Evolutionary conservation across 2,329 filamentous ascomycete genomes (phyloP), one percentile per base, ranked within the genome.

Genomic region (Cordyceps fumosorosea): DNA sequence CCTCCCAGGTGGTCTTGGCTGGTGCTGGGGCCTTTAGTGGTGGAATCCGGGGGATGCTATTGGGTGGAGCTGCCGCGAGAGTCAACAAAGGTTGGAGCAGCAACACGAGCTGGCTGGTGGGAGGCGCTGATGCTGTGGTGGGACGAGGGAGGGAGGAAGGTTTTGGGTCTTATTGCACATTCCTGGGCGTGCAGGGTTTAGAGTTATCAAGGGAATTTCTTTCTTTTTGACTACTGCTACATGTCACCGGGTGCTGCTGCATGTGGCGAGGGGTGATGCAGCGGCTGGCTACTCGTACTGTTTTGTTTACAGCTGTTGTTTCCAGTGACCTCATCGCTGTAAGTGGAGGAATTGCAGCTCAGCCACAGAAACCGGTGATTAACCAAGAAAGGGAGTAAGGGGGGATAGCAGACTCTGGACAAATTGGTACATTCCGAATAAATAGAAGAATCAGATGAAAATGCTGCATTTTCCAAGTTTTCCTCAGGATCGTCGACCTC

Each of bases 41-140:
- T 58, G 55, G 60, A 62, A 58, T 62, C 60, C 57, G 54, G 60
- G 55, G 60, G 45, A 44, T 52, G 54, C 40, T 53, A 58, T 58
- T 58, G 47, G 60, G 60, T 62, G 60, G 60, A 57, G 55, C 60
- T 58, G 37, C 40, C 29, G 29, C 37, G 26, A 57, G 32, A 58
- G 60, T 62, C 60, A 62, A 62, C 60, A 58, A 20, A 42, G 54
- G 60, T 62, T 62, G 60, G 53, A 48, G 54, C 60, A 57, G 60
- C 60, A 62, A 62, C 60, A 55, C 20, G 16, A 53, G 42, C 51
- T 42, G 34, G 50, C 34, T 50, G 26, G 48, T 34, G 56, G 34
- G 47, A 40, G 47, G 34, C 40, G 45, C 45, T 32, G 18, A 5
- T 32, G 47, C 6, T 20, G 34, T 18, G 48, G 47, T 48, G 53